Base-by-base conservation (phyloP, 2,329 filamentous ascomycete species). In the Fusarium hostae region DNA sequence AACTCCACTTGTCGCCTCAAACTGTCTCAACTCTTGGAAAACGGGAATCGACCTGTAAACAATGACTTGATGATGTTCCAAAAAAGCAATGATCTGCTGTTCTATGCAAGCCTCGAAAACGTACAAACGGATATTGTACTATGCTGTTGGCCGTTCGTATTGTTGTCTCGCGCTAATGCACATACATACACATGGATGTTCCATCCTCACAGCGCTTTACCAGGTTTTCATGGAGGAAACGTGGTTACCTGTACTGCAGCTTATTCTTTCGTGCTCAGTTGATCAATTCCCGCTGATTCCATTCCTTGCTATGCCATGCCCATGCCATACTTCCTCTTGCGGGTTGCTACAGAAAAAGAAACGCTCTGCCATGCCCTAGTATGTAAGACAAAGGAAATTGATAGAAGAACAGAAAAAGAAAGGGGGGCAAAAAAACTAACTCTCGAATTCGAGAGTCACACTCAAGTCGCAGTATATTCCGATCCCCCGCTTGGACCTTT, bases 81-180 rank as follows among this genome's bases (percentile, higher is more conserved):
- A 18, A 20, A 15, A 52, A 26, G 26, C 22, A 26, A 45, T 41
- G n/a, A 20, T 51, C 26, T 32, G 48, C 47, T 11, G 20, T 18
- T 15, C 18, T 9, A n/a, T 24, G 35, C 22, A 24, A n/a, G 39
- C 35, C 41, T 66, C 54, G 47, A 37, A 45, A 45, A 56, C 28
- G 26, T 47, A 40, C 28, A 51, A 40, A 68, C 34, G 18, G 41
- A 35, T 28, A 37, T 39, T 37, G 16, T 40, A 26, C n/a, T 30
- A n/a, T 45, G 34, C 35, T 26, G 30, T 43, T 48, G 28, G 30
- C 40, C n/a, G 24, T 20, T 37, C 24, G 35, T 20, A 9, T 20
- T 51, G 40, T 34, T 43, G 50, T 63, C 50, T 55, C 43, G 35
- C 50, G 37, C 43, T 68, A 63, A 68, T 63, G 57, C 65, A 68